phyloP scores from a whole-genome alignment of 116 monocot genomes.

The Phalaenopsis hybrid region DNA sequence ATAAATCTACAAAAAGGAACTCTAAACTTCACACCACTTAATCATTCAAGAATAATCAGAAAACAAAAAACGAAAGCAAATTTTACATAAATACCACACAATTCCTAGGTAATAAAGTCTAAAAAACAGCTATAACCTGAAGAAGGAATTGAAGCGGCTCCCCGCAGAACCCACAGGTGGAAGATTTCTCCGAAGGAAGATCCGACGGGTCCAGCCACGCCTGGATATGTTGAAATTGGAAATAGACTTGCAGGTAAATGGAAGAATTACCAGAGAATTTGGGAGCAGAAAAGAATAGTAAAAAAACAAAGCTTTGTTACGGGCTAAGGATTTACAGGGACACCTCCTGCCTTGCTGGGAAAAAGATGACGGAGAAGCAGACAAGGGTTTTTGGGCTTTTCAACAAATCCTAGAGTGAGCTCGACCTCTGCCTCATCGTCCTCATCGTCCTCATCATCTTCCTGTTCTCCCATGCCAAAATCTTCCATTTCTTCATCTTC shows the following conservation, averaged over 20 bases:
- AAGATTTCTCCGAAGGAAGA: slow-evolving; percentile 49
- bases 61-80: neutral
- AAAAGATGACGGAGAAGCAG: slow-evolving; percentile 73
- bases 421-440: slow-evolving; percentile 36
- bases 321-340: slow-evolving; percentile 35
- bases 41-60: neutral
- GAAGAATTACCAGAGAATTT: neutral
- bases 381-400: slow-evolving; percentile 53
- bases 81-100: too few relatives aligned
- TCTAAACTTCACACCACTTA: neutral
- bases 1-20: slow-evolving; percentile 50
- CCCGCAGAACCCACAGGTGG: slow-evolving; percentile 61
- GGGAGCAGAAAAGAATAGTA: neutral
- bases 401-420: slow-evolving; percentile 56
- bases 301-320: neutral
- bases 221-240: slow-evolving; percentile 20
- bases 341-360: slow-evolving; percentile 85
- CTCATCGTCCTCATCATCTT: slow-evolving; percentile 44
- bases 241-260: neutral
- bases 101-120: neutral
- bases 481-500: slow-evolving; percentile 7
- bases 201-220: slow-evolving; percentile 83
- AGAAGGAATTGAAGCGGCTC: slow-evolving; percentile 90
- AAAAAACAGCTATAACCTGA: slow-evolving; percentile 34
- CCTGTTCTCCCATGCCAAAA: slow-evolving; percentile 6